Evolutionary conservation across 768 basidiomycete genomes (phyloP).

Genomic region (Russula compacta): DNA sequence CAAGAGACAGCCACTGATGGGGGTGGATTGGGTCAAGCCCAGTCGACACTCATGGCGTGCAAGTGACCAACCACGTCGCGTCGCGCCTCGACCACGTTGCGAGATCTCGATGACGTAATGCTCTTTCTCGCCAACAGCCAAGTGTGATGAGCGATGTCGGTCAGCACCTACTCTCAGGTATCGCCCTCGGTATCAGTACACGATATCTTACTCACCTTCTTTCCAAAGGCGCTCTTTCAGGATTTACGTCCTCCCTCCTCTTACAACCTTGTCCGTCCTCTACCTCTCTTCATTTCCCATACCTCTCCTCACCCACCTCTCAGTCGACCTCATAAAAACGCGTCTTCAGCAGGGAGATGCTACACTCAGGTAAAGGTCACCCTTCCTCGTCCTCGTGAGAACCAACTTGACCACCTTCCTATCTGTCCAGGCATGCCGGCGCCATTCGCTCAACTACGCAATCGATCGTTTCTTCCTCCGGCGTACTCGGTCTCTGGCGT

Average conservation of each 20-base stretch:
- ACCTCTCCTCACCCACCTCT: neutral
- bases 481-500: slow-evolving; percentile 73
- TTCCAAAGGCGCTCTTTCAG: slow-evolving; percentile 61
- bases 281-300: neutral
- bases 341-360: slow-evolving; percentile 77
- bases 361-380: slow-evolving; percentile 23
- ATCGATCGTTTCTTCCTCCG: slow-evolving; percentile 53
- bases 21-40: neutral
- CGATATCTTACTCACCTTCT: neutral
- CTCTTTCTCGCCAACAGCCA: neutral
- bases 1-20: neutral
- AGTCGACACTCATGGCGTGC: neutral
- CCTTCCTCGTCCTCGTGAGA: slow-evolving; percentile 27
- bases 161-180: slow-evolving; percentile 58
- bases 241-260: slow-evolving; percentile 62
- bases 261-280: slow-evolving; percentile 63
- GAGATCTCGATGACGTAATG: neutral
- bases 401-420: neutral
- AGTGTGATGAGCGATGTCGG: slow-evolving; percentile 53
- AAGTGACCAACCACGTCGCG: neutral
- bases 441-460: slow-evolving; percentile 43
- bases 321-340: slow-evolving; percentile 91
- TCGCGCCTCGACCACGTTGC: neutral
- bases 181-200: neutral
- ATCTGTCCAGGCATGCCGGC: slow-evolving; percentile 27